Conservation (phyloP, 257 asterid genomes). For the Capsicum rhomboideum region DNA sequence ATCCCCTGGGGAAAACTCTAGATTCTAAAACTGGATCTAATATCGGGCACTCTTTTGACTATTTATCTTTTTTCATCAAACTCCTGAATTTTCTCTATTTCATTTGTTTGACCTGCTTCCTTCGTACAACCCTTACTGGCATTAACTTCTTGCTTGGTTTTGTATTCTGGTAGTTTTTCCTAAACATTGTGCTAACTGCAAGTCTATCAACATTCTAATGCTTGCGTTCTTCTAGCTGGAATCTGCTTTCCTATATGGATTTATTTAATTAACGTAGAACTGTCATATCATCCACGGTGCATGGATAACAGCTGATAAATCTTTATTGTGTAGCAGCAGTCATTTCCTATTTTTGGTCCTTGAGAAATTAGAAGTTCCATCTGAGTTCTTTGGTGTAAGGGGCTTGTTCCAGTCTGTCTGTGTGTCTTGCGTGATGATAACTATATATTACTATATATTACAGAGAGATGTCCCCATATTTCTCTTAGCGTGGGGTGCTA, state of each 20-base stretch:
- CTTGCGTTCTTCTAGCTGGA: neutral
- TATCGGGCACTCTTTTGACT: neutral
- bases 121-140: neutral
- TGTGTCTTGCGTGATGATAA: neutral
- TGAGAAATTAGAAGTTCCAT: neutral
- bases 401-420: neutral
- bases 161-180: neutral
- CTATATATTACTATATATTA: neutral
- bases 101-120: neutral
- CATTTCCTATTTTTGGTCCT: neutral
- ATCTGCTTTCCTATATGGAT: neutral
- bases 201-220: neutral
- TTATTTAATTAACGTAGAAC: neutral
- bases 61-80: neutral
- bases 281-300: neutral
- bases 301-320: neutral
- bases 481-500: neutral
- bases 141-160: neutral
- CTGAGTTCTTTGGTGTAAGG: neutral
- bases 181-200: neutral
- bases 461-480: neutral
- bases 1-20: neutral
- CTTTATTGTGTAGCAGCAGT: neutral
- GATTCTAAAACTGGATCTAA: neutral
- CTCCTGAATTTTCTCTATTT: neutral